phyloP scores from a whole-genome alignment of 495 filamentous ascomycete genomes.

The Xeromyces bisporus region DNA sequence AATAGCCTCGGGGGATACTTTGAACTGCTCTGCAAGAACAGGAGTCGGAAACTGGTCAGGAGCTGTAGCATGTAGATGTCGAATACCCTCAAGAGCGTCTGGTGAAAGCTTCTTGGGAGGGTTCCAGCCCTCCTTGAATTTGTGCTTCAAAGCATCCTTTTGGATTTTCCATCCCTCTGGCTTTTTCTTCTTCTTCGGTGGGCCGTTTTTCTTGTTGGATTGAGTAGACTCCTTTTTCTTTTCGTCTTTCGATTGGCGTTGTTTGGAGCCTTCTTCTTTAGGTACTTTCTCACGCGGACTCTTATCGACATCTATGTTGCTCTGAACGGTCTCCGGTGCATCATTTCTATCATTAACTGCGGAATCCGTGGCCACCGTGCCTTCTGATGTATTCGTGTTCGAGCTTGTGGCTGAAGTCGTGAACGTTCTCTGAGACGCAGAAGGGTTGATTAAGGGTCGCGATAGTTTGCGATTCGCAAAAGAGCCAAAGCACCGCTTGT shows the following conservation, averaged over 20 bases:
- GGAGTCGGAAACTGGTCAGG: constrained; percentile 59
- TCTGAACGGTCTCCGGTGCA: too few species aligned
- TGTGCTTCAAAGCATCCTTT: constrained; percentile 47
- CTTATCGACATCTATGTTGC: background rate
- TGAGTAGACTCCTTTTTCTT: too few species aligned
- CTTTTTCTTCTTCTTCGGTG: constrained; percentile 14
- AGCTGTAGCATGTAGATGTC: constrained; percentile 54
- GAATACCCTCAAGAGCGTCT: constrained; percentile 75
- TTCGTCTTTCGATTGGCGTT: constrained; percentile 1
- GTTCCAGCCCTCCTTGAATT: constrained; percentile 63
- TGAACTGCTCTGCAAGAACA: constrained; percentile 60
- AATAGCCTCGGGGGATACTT: constrained; percentile 72
- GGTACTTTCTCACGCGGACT: background rate
- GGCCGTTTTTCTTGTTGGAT: background rate
- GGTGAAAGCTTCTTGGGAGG: constrained; percentile 79
- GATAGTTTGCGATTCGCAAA: background rate
- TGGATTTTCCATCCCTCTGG: constrained; percentile 51
- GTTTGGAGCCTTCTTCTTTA: background rate
- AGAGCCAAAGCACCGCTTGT: constrained; percentile 7
- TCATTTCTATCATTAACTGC: too few species aligned
- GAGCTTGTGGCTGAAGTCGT: background rate
- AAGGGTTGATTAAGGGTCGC: background rate
- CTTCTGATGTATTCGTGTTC: too few species aligned
- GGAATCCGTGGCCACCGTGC: too few species aligned
- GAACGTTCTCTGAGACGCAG: background rate